Evolutionary conservation across 768 basidiomycete species (phyloP), one percentile per base, ranked within the genome.

Genomic region (Mycena crocata): DNA sequence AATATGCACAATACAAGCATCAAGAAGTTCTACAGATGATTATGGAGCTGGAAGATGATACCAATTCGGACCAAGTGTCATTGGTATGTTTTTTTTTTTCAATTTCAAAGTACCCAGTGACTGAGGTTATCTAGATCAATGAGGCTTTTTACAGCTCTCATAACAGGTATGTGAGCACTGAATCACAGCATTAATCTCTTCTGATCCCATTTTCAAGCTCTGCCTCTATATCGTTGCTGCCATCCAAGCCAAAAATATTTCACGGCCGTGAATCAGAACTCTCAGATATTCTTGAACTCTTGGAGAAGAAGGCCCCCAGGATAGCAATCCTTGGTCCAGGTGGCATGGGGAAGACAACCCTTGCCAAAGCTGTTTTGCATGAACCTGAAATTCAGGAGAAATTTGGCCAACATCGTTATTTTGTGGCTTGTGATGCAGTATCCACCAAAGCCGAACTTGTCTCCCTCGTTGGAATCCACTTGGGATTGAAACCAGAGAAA

Each of bases 301-400:
- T 57, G 2, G 2, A 2, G 17, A 26, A 57, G 28, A 34, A 52
- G n/a, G 17, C 55, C 6, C n/a, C 40, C 12, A 42, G 55, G 19
- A 42, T 44, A 10, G 55, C 39, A 13, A 57, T 57, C 32, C 30
- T 57, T 2, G 55, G 55, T 3, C 9, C 40, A 28, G 55, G 55
- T 32, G 55, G 55, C 21, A 57, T 57, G 19, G 55, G 56, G 2
- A 57, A 57, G 26, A 57, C 40, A 19, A 57, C 31, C 35, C 42
- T 57, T 4, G 56, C 56, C 19, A 57, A 23, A 46, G 56, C 56
- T 46, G 56, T 30, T 6, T 30, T 57, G 8, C 56, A 57, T 17
- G 42, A 46, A 34, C 56, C 44, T 5, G 40, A 45, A 6, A 35
- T 57, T n/a, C 12, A 13, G 12, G 12, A 31, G 23, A 45, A 46